Evolutionary conservation across 495 filamentous ascomycete genomes (phyloP).

Genomic region (Halenospora varia): DNA sequence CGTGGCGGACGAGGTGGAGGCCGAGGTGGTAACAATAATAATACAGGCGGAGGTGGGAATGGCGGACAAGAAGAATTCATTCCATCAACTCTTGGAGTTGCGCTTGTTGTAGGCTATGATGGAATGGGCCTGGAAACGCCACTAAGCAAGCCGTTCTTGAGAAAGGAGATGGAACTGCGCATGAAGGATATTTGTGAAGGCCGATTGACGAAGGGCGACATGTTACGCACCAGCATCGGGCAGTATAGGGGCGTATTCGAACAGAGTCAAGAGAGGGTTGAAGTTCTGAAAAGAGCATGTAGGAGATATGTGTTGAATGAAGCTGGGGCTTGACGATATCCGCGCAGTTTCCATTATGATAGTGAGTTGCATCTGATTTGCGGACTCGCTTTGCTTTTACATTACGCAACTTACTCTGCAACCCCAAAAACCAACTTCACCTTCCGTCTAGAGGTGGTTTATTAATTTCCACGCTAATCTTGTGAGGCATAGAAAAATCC

Average conservation of each 20-base stretch:
- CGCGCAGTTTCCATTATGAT: too few species aligned
- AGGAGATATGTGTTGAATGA: slow-evolving; percentile 23
- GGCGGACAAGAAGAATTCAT: slow-evolving; percentile 74
- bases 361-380: too few species aligned
- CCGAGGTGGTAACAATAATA: slow-evolving; percentile 40
- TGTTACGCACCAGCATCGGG: slow-evolving; percentile 74
- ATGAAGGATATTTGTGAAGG: slow-evolving; percentile 96
- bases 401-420: too few species aligned
- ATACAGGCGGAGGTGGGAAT: slow-evolving; percentile 48
- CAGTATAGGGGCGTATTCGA: slow-evolving; percentile 84
- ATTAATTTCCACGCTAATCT: too few species aligned
- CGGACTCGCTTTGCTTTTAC: too few species aligned
- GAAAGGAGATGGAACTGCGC: slow-evolving; percentile 94
- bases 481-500: too few species aligned
- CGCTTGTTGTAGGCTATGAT: slow-evolving; percentile 90
- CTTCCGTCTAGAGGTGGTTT: too few species aligned
- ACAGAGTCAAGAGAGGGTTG: slow-evolving; percentile 67
- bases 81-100: slow-evolving; percentile 84
- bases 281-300: slow-evolving; percentile 56
- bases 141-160: slow-evolving; percentile 91
- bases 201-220: slow-evolving; percentile 61
- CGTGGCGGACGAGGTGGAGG: slow-evolving; percentile 38
- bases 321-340: slow-evolving; percentile 8
- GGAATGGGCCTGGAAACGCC: slow-evolving; percentile 85
- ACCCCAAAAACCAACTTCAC: too few species aligned